Base-by-base conservation (phyloP, 306 rosid genomes). In the Hylodesmum podocarpum region DNA sequence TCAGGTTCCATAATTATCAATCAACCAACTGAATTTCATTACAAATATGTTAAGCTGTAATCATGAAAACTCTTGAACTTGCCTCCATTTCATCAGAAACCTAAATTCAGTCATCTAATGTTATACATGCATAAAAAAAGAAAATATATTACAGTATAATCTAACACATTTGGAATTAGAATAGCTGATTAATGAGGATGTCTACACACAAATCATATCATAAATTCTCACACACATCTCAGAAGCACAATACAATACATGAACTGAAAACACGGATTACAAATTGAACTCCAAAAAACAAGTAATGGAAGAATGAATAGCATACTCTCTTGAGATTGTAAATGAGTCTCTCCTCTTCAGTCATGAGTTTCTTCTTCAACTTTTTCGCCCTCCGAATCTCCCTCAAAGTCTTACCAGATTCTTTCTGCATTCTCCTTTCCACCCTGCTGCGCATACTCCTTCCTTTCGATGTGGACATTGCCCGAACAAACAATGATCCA, bases 361-460 rank as follows among this genome's bases (percentile, higher is more conserved):
- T 95, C 99, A 92, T 95, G 49, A 95, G 90, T 79, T 95, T 95
- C 88, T 90, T 90, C 84, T 87, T 91, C 76, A 95, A 70, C 70
- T 90, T 92, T 43, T 89, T 89, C 31, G 99, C 99, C 66, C 94
- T 83, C 40, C 96, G 91, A 28, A 89, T 83, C 87, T 92, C 99
- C 82, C 97, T 89, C 12, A 89, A 69, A 36, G 99, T 95, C 83
- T 88, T 95, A 49, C 99, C 99, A 1, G 97, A 85, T 76, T 95
- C 98, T 78, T 88, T 95, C 81, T 88, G 87, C 97, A 95, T 89
- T 79, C 97, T 83, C 72, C 80, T 90, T 77, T 88, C 99, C 59
- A 95, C 99, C 86, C 89, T 92, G 88, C 97, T 92, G 64, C 99
- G 87, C 94, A 92, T 95, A 76, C 96, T 92, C 74, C 92, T 87